Base-by-base conservation (phyloP, 805 yeast species). In the Henningerozyma blattae region DNA sequence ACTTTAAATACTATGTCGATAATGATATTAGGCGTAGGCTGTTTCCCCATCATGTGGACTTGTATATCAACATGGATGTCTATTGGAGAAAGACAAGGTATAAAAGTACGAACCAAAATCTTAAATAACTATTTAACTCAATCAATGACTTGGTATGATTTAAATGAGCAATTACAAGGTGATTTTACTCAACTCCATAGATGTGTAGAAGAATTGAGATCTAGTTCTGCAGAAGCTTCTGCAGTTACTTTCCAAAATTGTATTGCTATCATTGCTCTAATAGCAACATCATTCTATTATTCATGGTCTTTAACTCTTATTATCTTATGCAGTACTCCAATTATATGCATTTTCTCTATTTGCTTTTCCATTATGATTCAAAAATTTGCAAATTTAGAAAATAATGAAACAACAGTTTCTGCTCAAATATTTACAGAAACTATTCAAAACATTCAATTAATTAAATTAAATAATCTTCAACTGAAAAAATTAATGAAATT, bases 221-320 rank as follows among this genome's bases (percentile, higher is more conserved):
- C 70, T 0, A 82, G 86, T 1, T 62, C 72, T 4, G 72, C 89
- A 3, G 87, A 80, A 47, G 70, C 77, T 3, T 48, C 75, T 14
- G 85, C 81, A 0, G 44, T 76, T 15, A 47, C 77, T 1, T 48
- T 72, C 10, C 76, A 76, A 42, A 66, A 74, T 7, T 27, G 64
- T 1, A 69, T 74, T 0, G 66, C 85, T 0, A 58, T 74, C 0
- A 34, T 71, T 4, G 72, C 79, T 0, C 56, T 79, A 9, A 49
- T 78, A 2, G 65, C 72, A 1, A 72, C 81, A 0, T 75, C 95
- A 1, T 69, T 91, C 50, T 68, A 69, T 39, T 77, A 75, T 39
- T 82, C 94, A 3, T 89, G 96, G 96, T 67, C 82, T 3, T 64
- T 91, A 9, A 82, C 96, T 0, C 56, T 91, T 18, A 70, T 91